phyloP scores from a whole-genome alignment of 306 rosid genomes.

The Chamaecrista fasciculata region DNA sequence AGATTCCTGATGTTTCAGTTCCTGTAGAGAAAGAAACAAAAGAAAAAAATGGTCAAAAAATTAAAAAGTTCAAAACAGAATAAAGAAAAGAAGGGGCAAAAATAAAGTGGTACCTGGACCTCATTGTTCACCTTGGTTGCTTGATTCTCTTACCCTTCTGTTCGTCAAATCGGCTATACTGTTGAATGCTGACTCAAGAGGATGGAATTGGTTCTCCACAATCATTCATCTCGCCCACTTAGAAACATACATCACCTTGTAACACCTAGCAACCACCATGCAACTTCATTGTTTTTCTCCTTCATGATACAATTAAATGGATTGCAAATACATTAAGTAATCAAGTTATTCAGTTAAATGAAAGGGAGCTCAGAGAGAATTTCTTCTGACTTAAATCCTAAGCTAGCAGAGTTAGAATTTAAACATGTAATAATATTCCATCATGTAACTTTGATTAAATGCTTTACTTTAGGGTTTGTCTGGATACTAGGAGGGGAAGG shows the following conservation, averaged over 20 bases:
- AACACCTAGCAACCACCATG: slow-evolving; percentile 21
- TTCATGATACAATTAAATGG: too few species aligned
- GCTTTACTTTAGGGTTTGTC: too few species aligned
- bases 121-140: slow-evolving; percentile 25
- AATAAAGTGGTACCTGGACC: background rate
- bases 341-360: too few species aligned
- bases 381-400: background rate
- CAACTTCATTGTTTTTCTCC: too few species aligned
- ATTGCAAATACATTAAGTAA: background rate
- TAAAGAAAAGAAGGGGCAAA: background rate
- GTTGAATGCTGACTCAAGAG: too few species aligned
- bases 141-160: slow-evolving; percentile 33
- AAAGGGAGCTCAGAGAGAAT: background rate
- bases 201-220: slow-evolving; percentile 35
- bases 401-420: background rate
- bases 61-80: background rate
- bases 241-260: slow-evolving; percentile 18
- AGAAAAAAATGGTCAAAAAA: slow-evolving; percentile 13
- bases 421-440: background rate
- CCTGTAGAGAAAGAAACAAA: slow-evolving; percentile 30
- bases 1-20: slow-evolving; percentile 45
- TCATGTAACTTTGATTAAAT: background rate
- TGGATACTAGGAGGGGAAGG: too few species aligned
- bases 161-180: slow-evolving; percentile 6
- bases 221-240: slow-evolving; percentile 26